Conservation (phyloP, 441 rosid genomes). For the Adansonia rubrostipa region DNA sequence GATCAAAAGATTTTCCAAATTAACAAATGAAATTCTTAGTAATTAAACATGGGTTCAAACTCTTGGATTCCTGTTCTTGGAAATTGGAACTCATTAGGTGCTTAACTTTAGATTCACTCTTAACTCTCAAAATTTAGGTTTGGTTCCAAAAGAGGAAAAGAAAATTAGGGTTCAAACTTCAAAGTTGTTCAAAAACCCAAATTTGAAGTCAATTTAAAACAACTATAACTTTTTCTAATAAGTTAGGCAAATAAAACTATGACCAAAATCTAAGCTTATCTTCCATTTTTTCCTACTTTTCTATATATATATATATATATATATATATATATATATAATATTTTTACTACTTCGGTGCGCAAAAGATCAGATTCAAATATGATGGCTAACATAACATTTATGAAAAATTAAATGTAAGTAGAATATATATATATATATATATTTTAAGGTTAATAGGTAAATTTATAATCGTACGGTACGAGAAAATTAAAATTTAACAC, state of each 20-base stretch:
- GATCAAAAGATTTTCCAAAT: too few species aligned
- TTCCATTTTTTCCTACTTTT: background rate
- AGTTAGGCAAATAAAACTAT: too few species aligned
- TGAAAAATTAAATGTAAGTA: background rate
- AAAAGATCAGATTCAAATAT: background rate
- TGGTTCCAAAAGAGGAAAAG: background rate
- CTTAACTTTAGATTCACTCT: slow-evolving; percentile 7
- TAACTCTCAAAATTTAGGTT: background rate
- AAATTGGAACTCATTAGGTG: background rate
- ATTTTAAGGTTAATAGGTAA: background rate
- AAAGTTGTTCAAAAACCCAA: background rate
- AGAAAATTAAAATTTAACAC: too few species aligned
- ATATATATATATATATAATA: too few species aligned
- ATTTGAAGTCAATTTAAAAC: slow-evolving; percentile 14
- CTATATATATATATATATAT: too few species aligned
- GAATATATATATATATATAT: background rate
- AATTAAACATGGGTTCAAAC: background rate
- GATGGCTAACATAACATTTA: background rate
- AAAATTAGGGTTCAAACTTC: background rate
- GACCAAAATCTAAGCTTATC: background rate
- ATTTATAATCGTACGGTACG: too few species aligned
- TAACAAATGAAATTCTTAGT: background rate
- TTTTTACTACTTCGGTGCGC: background rate
- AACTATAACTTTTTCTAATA: background rate
- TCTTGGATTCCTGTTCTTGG: slow-evolving; percentile 14